Evolutionary conservation across 1,284 basidiomycete genomes (phyloP).

Genomic region (Exobasidium cylindrosporum): DNA sequence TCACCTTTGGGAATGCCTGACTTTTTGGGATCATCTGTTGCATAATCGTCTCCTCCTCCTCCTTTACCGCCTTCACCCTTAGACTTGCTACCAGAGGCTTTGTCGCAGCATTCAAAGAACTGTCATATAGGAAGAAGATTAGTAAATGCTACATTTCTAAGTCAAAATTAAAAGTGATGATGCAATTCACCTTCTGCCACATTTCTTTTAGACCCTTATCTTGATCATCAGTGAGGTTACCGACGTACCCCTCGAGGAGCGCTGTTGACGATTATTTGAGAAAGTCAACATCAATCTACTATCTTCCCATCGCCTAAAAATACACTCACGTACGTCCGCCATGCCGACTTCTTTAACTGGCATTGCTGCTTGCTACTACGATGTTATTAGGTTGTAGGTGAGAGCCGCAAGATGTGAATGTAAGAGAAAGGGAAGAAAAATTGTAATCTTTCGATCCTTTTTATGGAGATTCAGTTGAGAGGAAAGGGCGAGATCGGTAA

Average conservation of each 20-base stretch:
- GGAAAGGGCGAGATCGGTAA: no score
- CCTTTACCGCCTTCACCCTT: slow-evolving; percentile 25
- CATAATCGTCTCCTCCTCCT: slow-evolving; percentile 14
- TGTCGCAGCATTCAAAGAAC: slow-evolving; percentile 10
- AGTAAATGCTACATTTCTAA: not conserved
- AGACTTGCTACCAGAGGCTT: slow-evolving; percentile 31
- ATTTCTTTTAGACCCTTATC: slow-evolving; percentile 48
- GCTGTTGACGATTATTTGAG: not conserved
- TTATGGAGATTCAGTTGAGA: no score
- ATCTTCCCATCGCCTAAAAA: not conserved
- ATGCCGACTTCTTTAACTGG: slow-evolving; percentile 5
- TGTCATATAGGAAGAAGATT: not conserved
- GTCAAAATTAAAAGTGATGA: not conserved
- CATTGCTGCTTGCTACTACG: no score
- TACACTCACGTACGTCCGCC: slow-evolving; percentile 1
- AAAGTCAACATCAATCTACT: not conserved
- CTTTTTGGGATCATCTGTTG: slow-evolving; percentile 22
- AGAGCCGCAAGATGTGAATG: not conserved
- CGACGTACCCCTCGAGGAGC: slow-evolving; percentile 14
- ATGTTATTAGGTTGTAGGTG: no score
- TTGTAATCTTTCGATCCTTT: no score
- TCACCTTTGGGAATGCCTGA: slow-evolving; percentile 52
- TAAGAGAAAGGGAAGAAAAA: not conserved
- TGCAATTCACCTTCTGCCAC: slow-evolving; percentile 40
- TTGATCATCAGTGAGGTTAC: slow-evolving; percentile 50